Evolutionary conservation across 495 filamentous ascomycete species (phyloP), one percentile per base, ranked within the genome.

Genomic region (Friedmanniomyces simplex): DNA sequence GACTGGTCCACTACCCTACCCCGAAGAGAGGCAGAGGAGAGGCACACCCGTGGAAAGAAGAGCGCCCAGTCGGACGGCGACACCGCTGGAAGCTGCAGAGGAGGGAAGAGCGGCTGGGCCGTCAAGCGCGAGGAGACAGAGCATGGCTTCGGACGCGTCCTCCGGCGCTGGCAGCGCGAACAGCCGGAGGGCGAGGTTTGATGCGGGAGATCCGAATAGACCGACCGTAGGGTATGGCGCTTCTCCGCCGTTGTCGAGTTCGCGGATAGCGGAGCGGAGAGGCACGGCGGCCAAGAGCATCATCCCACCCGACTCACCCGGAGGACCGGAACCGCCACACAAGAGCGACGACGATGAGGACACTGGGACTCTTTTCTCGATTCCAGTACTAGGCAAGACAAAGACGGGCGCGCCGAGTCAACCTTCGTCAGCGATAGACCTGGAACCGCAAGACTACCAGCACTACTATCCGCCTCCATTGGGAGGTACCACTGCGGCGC

Each of bases 271-370:
- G 59, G 60, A 69, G 63, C 47, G 67, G 24, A 71, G 72, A 61
- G 77, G 80, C 45, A 73, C 72, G n/a, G 30, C 51, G 4, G 51
- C 57, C 1, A 60, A 59, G 52, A 59, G 58, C 28, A 42, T 63
- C 42, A n/a, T 60, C 11, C 61, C 52, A 34, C 61, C 61, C 3
- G 57, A 14, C 61, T 69, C 20, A 64, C 77, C 88, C 37, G 86
- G 85, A 24, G 85, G 81, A 20, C 82, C 84, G 20, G 82, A 83
- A 58, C 74, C 74, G 20, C 87, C 87, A 34, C 83, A 87, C 48
- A 80, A 82, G 60, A 82, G 88, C 50, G 81, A 80, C 14, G 59
- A 58, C 2, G 42, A 48, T 24, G 47, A 60, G 16, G 59, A 63
- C 1, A 47, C 50, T 14, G 60, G 60, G 32, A 63, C 60, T 14